Conservation (phyloP, 1,139 yeast genomes). For the Yamadazyma siamensis region DNA sequence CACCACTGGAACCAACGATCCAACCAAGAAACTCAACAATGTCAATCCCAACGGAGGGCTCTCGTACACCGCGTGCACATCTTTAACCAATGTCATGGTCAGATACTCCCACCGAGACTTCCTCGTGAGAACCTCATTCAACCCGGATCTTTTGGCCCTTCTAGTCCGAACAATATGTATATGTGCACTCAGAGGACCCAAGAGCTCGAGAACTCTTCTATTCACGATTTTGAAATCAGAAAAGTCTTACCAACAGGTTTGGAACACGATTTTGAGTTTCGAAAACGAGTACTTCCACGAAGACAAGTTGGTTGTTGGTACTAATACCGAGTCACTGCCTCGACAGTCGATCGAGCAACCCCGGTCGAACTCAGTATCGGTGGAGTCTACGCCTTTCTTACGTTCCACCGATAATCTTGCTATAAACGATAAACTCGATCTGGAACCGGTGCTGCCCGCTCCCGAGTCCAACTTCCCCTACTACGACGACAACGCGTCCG, state of each 20-base stretch:
- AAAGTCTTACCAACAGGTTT: conserved; percentile 29
- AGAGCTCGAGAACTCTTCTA: conserved; percentile 52
- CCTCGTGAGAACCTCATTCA: conserved; percentile 40
- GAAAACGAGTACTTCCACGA: conserved; percentile 26
- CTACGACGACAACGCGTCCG: not conserved
- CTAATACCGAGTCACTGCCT: conserved; percentile 6
- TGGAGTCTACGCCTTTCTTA: conserved; percentile 5
- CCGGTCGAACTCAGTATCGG: not conserved
- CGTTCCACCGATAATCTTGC: conserved; percentile 6
- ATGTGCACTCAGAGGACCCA: conserved; percentile 46
- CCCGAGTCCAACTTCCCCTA: not conserved
- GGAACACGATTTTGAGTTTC: conserved; percentile 30
- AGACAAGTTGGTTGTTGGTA: conserved; percentile 15
- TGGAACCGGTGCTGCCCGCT: conserved; percentile 3
- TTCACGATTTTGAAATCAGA: conserved; percentile 52
- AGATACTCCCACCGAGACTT: conserved; percentile 42
- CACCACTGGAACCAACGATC: conserved; percentile 19
- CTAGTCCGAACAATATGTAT: conserved; percentile 53
- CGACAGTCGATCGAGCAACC: not conserved
- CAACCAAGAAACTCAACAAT: conserved; percentile 27
- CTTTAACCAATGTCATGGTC: conserved; percentile 52
- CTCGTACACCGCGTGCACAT: conserved; percentile 58
- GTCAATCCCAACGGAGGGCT: conserved; percentile 43
- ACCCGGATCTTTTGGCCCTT: conserved; percentile 59
- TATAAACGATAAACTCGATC: conserved; percentile 9